phyloP scores from a whole-genome alignment of 2,329 filamentous ascomycete genomes.

The Aspergillus novoparasiticus region DNA sequence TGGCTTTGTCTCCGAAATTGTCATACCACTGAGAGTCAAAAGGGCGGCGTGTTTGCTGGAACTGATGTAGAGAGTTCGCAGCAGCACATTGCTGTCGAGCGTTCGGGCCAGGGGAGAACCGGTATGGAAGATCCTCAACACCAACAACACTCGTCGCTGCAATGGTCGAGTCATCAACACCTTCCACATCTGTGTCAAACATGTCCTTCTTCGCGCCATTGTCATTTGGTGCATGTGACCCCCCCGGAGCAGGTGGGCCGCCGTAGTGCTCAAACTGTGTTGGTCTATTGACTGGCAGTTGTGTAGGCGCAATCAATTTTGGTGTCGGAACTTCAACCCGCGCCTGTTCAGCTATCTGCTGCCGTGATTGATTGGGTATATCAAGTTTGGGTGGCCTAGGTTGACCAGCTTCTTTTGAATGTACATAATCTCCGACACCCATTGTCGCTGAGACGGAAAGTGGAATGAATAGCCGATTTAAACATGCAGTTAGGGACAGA shows the following conservation, averaged over 20 bases:
- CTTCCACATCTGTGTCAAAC: conserved; percentile 49
- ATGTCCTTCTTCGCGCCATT: conserved; percentile 31
- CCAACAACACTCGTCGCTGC: conserved; percentile 42
- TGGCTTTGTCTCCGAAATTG: conserved; percentile 35
- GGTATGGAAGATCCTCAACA: conserved; percentile 33
- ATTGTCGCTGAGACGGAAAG: conserved; percentile 26
- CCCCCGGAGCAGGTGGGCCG: conserved; percentile 1
- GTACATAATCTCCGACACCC: conserved; percentile 47
- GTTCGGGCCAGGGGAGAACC: conserved; percentile 22
- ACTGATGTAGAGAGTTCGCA: conserved; percentile 25
- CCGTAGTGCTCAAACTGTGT: conserved; percentile 20
- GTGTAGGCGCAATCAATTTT: conserved; percentile 25
- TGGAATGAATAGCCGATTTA: not conserved
- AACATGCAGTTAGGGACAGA: not conserved
- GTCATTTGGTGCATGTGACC: conserved; percentile 19
- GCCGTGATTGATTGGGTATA: conserved; percentile 30
- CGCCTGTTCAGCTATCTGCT: conserved; percentile 38
- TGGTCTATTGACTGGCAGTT: conserved; percentile 20
- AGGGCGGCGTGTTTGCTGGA: conserved; percentile 28
- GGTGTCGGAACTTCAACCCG: conserved; percentile 37
- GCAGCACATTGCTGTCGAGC: conserved; percentile 24
- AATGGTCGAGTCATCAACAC: conserved; percentile 47
- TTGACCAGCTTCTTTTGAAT: conserved; percentile 39
- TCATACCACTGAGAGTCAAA: conserved; percentile 36
- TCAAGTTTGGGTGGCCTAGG: conserved; percentile 28